A percentile compares a stretch with the other conserved stretches of the same genome.
phyloP scores from a whole-genome alignment of 2,329 filamentous ascomycete species.

The Aquanectria penicillioides region DNA sequence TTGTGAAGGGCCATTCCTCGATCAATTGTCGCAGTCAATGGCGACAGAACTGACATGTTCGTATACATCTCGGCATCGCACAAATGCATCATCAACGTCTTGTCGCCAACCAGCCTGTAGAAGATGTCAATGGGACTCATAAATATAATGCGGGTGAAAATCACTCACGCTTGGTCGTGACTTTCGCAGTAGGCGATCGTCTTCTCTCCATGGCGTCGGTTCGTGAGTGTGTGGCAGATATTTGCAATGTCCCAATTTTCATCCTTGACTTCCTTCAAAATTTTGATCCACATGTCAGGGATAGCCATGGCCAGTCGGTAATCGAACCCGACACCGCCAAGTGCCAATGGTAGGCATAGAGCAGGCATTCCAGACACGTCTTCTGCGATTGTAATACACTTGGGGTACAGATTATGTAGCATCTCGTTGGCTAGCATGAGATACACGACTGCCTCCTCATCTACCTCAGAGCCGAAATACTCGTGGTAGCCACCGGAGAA shows the following conservation, averaged over 20 bases:
- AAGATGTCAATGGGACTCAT: constrained; percentile 34
- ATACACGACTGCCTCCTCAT: constrained; percentile 94
- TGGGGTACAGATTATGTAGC: constrained; percentile 89
- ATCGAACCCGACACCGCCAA: constrained; percentile 95
- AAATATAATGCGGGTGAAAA: constrained; percentile 15
- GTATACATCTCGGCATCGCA: constrained; percentile 98
- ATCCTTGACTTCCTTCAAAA: constrained; percentile 92
- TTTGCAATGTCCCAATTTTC: constrained; percentile 90
- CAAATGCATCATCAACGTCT: constrained; percentile 97
- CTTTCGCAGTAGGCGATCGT: constrained; percentile 98
- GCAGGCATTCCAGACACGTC: constrained; percentile 99
- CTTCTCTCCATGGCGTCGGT: constrained; percentile 95
- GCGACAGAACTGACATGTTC: constrained; percentile 88
- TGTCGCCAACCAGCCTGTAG: constrained; percentile 89
- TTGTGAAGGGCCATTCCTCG: constrained; percentile 95
- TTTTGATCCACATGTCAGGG: constrained; percentile 99
- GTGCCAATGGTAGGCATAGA: constrained; percentile 84
- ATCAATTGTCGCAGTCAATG: constrained; percentile 88
- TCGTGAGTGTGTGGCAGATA: constrained; percentile 88
- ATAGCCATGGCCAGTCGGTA: constrained; percentile 98
- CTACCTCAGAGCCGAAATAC: constrained; percentile 90
- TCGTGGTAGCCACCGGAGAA: constrained; percentile 99
- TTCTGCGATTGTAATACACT: constrained; percentile 91
- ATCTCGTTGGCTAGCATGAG: constrained; percentile 97
- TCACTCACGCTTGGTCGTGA: constrained; percentile 92